Evolutionary conservation across 2,329 filamentous ascomycete species (phyloP).

Genomic region (Ophiostoma sp.): DNA sequence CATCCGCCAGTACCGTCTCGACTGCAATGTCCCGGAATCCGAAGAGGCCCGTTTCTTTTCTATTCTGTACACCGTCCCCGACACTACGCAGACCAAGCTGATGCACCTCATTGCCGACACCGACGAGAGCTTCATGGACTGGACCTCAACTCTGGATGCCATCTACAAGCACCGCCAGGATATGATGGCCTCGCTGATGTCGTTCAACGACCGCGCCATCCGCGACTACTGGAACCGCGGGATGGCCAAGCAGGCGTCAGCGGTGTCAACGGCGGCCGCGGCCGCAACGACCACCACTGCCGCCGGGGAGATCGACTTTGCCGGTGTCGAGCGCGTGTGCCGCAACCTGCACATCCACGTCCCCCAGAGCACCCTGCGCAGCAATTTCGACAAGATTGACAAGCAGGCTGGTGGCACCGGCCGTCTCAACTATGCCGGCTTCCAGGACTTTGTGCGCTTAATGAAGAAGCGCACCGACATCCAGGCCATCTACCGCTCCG

Average conservation of each 20-base stretch:
- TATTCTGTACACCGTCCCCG: constrained; percentile 76
- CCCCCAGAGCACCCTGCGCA: constrained; percentile 65
- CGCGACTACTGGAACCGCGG: constrained; percentile 80
- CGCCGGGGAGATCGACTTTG: constrained; percentile 67
- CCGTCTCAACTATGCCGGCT: constrained; percentile 71
- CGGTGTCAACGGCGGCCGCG: not conserved
- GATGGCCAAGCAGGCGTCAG: constrained; percentile 63
- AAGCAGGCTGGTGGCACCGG: constrained; percentile 48
- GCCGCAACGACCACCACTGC: constrained; percentile 45
- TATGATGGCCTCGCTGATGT: constrained; percentile 82
- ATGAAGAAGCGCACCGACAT: constrained; percentile 84
- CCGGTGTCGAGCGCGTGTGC: constrained; percentile 76
- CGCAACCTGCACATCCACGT: constrained; percentile 89
- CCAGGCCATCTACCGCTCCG: constrained; percentile 61
- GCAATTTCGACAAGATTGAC: constrained; percentile 70
- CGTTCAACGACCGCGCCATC: constrained; percentile 77
- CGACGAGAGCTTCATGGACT: constrained; percentile 64
- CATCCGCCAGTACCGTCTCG: constrained; percentile 81
- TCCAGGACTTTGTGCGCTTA: constrained; percentile 73
- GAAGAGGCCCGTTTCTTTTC: constrained; percentile 77
- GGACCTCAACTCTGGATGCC: constrained; percentile 77
- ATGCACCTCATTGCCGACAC: constrained; percentile 82
- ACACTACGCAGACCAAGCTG: constrained; percentile 75
- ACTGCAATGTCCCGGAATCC: constrained; percentile 64
- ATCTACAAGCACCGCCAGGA: constrained; percentile 83